phyloP scores from a whole-genome alignment of 805 yeast genomes.

The Saturnispora besseyi region DNA sequence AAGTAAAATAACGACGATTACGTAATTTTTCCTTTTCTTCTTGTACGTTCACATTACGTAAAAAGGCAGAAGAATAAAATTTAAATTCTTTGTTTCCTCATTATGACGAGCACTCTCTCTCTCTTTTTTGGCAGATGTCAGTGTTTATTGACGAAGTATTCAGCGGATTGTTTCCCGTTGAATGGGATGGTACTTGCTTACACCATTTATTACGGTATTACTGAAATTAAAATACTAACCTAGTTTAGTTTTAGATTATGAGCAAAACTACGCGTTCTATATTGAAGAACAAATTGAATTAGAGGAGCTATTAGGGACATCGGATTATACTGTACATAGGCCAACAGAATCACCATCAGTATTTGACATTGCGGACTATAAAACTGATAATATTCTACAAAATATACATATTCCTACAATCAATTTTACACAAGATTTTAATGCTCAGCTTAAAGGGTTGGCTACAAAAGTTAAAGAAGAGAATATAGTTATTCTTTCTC shows the following conservation, averaged over 20 bases:
- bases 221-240: not conserved
- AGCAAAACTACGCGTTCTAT: not conserved
- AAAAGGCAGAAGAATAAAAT: not conserved
- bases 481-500: not conserved
- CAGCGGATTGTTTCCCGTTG: not conserved
- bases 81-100: not conserved
- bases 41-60: no score
- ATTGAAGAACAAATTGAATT: not conserved
- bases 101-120: not conserved
- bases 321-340: no score
- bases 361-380: not conserved
- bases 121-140: not conserved
- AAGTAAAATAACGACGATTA: no score
- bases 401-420: not conserved
- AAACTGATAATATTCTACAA: not conserved
- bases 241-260: not conserved
- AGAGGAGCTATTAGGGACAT: not conserved
- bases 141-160: not conserved
- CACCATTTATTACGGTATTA: not conserved
- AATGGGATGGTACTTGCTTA: not conserved
- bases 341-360: not conserved
- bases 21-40: no score
- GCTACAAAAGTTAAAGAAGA: not conserved
- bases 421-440: not conserved
- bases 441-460: not conserved